Conservation (phyloP, 78 protist species). For the Dictyostelium citrinum region DNA sequence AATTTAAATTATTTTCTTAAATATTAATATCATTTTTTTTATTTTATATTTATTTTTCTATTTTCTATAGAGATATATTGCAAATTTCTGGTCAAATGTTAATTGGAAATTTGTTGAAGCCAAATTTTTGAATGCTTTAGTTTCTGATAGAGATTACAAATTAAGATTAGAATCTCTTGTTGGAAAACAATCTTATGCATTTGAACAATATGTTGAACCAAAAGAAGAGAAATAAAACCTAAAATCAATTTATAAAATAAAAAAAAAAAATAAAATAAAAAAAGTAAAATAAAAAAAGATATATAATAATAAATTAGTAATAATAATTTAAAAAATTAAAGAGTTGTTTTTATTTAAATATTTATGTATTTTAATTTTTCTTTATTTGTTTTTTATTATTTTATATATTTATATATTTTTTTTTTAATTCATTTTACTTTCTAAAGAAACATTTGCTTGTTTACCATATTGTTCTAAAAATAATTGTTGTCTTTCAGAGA, state of each 20-base stretch:
- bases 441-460: slow-evolving; percentile 58
- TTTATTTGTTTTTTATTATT: no score
- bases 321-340: no score
- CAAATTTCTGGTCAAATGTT: slow-evolving; percentile 31
- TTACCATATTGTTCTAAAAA: slow-evolving; percentile 56
- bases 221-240: background rate
- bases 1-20: background rate
- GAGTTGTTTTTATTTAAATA: no score
- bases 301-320: no score
- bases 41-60: background rate
- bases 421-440: background rate
- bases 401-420: background rate
- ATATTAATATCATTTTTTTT: background rate
- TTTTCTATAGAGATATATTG: slow-evolving; percentile 48
- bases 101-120: slow-evolving; percentile 71
- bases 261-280: no score
- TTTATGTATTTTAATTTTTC: no score
- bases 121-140: slow-evolving; percentile 67
- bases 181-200: background rate
- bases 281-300: no score
- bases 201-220: background rate
- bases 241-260: no score
- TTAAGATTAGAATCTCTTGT: slow-evolving; percentile 15
- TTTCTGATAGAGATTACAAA: slow-evolving; percentile 48
- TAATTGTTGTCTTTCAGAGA: slow-evolving; percentile 58